These are phyloP conservation scores for Moesziomyces parantarcticus DNA, from an alignment of 1,284 basidiomycete species.

Conservation along the genomic window DNA sequence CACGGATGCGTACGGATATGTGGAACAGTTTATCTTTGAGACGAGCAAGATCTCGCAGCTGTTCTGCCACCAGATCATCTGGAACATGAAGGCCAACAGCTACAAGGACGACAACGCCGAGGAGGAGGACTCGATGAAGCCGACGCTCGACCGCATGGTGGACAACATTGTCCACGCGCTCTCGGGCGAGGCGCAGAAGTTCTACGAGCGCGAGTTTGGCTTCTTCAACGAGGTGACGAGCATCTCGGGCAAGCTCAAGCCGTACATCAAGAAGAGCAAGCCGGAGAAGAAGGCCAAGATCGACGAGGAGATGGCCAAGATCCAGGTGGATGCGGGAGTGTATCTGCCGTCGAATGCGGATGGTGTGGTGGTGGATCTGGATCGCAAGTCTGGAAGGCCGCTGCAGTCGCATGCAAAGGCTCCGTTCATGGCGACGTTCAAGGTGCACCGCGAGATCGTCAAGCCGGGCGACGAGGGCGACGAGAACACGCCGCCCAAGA, in stretches of 20 bases:
- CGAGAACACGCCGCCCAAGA: slow-evolving; percentile 38
- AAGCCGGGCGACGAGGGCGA: slow-evolving; percentile 66
- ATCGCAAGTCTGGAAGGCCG: slow-evolving; percentile 94
- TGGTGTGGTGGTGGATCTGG: slow-evolving; percentile 93
- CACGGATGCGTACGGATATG: slow-evolving; percentile 83
- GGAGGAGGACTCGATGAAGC: slow-evolving; percentile 92
- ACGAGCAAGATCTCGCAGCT: slow-evolving; percentile 96
- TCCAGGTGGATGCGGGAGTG: slow-evolving; percentile 89
- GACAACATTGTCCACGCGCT: slow-evolving; percentile 83
- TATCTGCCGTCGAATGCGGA: slow-evolving; percentile 98
- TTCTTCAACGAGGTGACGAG: slow-evolving; percentile 98
- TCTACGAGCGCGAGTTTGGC: slow-evolving; percentile 93
- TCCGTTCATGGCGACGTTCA: slow-evolving; percentile 99
- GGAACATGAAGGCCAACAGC: slow-evolving; percentile 99
- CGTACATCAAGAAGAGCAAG: slow-evolving; percentile 94
- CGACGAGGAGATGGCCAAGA: slow-evolving; percentile 98
- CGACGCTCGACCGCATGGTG: slow-evolving; percentile 87
- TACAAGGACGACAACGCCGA: slow-evolving; percentile 83
- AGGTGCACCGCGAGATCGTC: slow-evolving; percentile 74
- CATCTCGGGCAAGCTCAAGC: slow-evolving; percentile 97
- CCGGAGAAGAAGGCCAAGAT: slow-evolving; percentile 99
- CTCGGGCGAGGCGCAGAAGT: slow-evolving; percentile 87
- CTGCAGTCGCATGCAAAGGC: slow-evolving; percentile 98
- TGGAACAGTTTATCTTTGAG: slow-evolving; percentile 94
- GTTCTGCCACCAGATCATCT: slow-evolving; percentile 99